Evolutionary conservation across 768 basidiomycete species (phyloP).

Genomic region (Xanthoconium purpureum): DNA sequence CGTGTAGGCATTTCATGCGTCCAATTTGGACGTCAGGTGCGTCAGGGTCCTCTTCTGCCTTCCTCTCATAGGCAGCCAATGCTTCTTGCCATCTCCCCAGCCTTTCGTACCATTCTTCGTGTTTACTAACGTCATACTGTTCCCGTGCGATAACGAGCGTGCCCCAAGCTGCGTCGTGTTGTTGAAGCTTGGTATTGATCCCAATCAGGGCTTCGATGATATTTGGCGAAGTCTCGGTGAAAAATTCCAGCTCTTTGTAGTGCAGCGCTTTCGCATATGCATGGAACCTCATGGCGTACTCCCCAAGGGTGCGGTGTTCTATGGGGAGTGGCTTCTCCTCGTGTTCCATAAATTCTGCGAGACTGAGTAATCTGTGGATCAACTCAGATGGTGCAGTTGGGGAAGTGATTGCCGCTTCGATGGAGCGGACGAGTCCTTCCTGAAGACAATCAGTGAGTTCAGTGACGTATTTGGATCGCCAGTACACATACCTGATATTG

Average conservation of each 20-base stretch:
- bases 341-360: conserved; percentile 99
- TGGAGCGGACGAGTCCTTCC: conserved; percentile 92
- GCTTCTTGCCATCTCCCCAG: conserved; percentile 97
- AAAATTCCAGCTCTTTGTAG: conserved; percentile 97
- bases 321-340: conserved; percentile 95
- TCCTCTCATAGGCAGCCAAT: conserved; percentile 77
- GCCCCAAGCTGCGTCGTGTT: conserved; percentile 97
- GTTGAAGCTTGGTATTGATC: conserved; percentile 94
- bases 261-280: conserved; percentile 97
- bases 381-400: conserved; percentile 78
- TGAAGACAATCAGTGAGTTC: conserved; percentile 33
- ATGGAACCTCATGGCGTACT: conserved; percentile 89
- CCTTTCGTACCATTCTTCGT: conserved; percentile 98
- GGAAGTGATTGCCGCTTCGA: conserved; percentile 82
- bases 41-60: conserved; percentile 69
- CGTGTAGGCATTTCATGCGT: conserved; percentile 93
- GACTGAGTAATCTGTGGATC: conserved; percentile 84
- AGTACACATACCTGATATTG: conserved; percentile 75
- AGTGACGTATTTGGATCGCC: not conserved
- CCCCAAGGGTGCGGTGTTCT: conserved; percentile 88
- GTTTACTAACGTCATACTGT: conserved; percentile 85
- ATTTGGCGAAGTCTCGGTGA: conserved; percentile 83
- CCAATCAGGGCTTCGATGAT: conserved; percentile 94
- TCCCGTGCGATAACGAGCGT: conserved; percentile 87
- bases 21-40: conserved; percentile 80